Conservation (phyloP, 1,284 basidiomycete genomes). For the Pholiota adiposa region DNA sequence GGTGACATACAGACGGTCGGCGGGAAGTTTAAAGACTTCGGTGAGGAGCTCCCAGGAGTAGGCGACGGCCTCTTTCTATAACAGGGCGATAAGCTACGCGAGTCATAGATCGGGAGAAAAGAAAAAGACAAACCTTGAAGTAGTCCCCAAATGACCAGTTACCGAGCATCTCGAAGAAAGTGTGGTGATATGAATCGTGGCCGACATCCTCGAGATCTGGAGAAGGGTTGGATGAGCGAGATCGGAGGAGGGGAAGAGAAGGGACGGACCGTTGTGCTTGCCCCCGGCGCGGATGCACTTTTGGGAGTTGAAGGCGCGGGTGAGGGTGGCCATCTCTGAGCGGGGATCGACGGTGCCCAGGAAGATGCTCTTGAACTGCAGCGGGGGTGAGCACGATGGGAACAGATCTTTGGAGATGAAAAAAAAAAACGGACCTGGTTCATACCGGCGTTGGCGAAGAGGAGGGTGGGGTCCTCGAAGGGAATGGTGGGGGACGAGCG, state of each 20-base stretch:
- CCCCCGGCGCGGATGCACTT: conserved; percentile 98
- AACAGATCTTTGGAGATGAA: neutral
- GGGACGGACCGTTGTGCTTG: conserved; percentile 87
- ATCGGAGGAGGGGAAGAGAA: neutral
- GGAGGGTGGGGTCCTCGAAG: conserved; percentile 95
- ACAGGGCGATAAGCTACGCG: conserved; percentile 6
- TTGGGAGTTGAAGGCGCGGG: conserved; percentile 94
- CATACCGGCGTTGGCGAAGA: conserved; percentile 99
- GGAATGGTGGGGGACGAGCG: conserved; percentile 95
- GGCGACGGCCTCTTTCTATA: conserved; percentile 86
- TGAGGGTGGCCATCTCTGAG: conserved; percentile 86
- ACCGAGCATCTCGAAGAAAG: conserved; percentile 99
- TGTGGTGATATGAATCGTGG: conserved; percentile 96
- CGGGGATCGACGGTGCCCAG: conserved; percentile 95
- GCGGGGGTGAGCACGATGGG: conserved; percentile 1
- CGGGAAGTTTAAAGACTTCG: conserved; percentile 84
- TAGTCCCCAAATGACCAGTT: conserved; percentile 99
- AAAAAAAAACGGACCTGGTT: conserved; percentile 65
- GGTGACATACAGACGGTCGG: conserved; percentile 94
- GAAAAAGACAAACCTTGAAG: conserved; percentile 76
- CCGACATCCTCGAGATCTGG: conserved; percentile 97
- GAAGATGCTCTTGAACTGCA: conserved; percentile 94
- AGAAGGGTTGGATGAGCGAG: neutral
- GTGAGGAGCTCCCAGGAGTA: conserved; percentile 97
- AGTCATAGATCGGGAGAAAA: neutral